Percentiles rank a stretch among this genome's conserved stretches.
Evolutionary conservation across 345 rosid genomes (phyloP).

Genomic region (Pistacia integerrima): DNA sequence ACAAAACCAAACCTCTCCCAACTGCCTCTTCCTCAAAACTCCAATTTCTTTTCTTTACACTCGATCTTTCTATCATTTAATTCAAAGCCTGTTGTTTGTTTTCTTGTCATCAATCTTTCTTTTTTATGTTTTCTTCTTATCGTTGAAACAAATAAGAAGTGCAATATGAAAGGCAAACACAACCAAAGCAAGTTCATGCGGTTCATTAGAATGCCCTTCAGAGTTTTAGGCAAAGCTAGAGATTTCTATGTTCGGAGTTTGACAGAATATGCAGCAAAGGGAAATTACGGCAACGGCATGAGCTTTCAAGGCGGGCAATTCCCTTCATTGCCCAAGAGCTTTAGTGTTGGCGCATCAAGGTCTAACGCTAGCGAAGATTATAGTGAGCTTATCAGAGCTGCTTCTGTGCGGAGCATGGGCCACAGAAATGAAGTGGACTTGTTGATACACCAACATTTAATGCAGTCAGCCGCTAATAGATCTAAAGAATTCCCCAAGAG

Average conservation of each 20-base stretch:
- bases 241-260: conserved; percentile 74
- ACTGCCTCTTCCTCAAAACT: neutral
- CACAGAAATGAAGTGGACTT: conserved; percentile 57
- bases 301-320: conserved; percentile 21
- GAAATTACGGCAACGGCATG: conserved; percentile 24
- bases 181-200: conserved; percentile 52
- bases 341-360: conserved; percentile 43
- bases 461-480: conserved; percentile 6
- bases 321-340: conserved; percentile 55
- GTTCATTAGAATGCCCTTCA: conserved; percentile 44
- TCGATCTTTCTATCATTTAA: too few relatives aligned
- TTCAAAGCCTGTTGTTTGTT: too few relatives aligned
- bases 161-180: conserved; percentile 37
- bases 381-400: conserved; percentile 66
- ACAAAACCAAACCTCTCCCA: neutral
- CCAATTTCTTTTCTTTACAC: neutral
- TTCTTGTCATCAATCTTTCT: too few relatives aligned
- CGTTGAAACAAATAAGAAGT: too few relatives aligned
- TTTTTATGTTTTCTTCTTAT: neutral
- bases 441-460: conserved; percentile 32
- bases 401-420: conserved; percentile 54
- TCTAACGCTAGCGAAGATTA: conserved; percentile 51
- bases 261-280: conserved; percentile 42
- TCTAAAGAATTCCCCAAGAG: conserved; percentile 46
- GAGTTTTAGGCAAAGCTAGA: conserved; percentile 58